Evolutionary conservation across 83 land plant genomes (phyloP), one percentile per base, ranked within the genome.

Genomic region (Diphasiastrum complanatum): DNA sequence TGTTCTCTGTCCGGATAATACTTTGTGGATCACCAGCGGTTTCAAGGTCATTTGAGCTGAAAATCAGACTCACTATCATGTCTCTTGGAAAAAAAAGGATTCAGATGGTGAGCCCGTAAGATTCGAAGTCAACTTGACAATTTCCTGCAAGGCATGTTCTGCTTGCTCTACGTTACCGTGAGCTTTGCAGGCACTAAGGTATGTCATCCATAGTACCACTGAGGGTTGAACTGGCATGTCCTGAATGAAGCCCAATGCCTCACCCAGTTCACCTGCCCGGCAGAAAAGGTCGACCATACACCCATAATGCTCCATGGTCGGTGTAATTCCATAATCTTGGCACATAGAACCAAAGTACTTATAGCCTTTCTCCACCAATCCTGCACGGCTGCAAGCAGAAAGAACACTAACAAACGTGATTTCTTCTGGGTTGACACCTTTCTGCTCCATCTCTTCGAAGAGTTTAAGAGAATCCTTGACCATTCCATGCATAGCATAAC

Each of bases 261-360:
- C 53, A 11, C 16, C 23, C 24, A 50, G 23, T 23, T 50, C 22
- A 16, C 53, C 53, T 24, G 53, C 16, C 12, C 53, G 53, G 19
- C 53, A 16, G 12, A 50, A 23, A 50, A 50, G 24, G 22, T 50
- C 53, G 12, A 50, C 53, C 53, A 50, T 23, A 18, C 53, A 24
- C 12, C 22, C 19, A 50, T 50, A 50, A 24, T 50, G 53, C 53
- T 50, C 22, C 25, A 18, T 16, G 22, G 1, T 18, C 19, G 53
- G 53, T 18, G 10, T 50, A 16, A 50, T 11, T 18, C 53, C 53
- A 50, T 50, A 23, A 23, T n/a, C 53, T 50, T 23, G 24, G 11
- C 25, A 10, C 23, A 50, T 50, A 12, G 53, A 50, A 23, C 12
- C 25, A 24, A 50, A 50, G 25, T 50, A 24, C 22, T 18, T n/a